Percentiles rank a stretch among this genome's conserved stretches.
phyloP scores from a whole-genome alignment of 1,284 basidiomycete species.

The Caloboletus firmus region DNA sequence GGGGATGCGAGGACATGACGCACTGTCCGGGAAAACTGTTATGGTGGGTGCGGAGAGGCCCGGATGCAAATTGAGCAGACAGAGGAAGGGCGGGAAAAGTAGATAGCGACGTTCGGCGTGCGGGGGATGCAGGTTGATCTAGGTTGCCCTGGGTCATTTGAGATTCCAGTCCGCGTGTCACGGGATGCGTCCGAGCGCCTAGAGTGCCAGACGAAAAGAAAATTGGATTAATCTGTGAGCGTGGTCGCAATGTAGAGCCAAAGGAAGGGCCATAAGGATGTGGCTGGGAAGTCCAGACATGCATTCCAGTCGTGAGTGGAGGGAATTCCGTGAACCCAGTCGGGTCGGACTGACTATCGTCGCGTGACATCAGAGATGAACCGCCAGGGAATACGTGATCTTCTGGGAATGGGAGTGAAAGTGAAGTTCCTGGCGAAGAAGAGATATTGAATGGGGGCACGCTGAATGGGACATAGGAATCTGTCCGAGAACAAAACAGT shows the following conservation, averaged over 20 bases:
- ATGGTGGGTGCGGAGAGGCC: conserved; percentile 38
- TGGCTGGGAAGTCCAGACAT: not conserved
- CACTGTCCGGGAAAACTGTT: conserved; percentile 47
- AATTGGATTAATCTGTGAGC: conserved; percentile 2
- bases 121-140: not conserved
- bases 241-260: not conserved
- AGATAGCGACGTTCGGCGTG: not conserved
- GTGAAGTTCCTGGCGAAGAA: not conserved
- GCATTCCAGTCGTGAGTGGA: not conserved
- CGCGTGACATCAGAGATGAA: not conserved
- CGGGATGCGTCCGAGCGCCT: not conserved
- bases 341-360: conserved; percentile 2
- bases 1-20: conserved; percentile 43
- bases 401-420: not conserved
- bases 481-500: conserved; percentile 2
- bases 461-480: conserved; percentile 1
- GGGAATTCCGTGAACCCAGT: not conserved
- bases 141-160: not conserved
- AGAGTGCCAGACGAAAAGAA: not conserved
- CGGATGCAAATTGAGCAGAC: conserved; percentile 7
- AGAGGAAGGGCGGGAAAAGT: conserved; percentile 1
- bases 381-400: not conserved
- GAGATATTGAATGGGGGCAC: not conserved
- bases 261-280: not conserved
- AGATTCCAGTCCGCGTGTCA: not conserved